These are phyloP conservation scores for Floccularia luteovirens DNA, from an alignment of 768 basidiomycete species.

Conservation along the genomic window DNA sequence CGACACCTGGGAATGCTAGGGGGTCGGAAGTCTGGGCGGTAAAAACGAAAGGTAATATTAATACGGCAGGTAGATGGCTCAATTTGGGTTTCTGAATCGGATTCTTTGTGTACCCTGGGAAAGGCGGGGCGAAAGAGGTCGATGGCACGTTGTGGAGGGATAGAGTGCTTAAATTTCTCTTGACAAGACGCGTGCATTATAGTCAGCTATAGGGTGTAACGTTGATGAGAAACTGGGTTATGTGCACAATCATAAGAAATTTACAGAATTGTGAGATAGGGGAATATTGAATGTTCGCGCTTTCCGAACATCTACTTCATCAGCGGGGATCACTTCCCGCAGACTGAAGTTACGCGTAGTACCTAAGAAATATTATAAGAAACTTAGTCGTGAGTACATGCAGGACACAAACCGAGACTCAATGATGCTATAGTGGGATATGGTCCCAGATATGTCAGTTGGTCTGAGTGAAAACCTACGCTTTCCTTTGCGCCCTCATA, in stretches of 20 bases:
- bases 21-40: constrained; percentile 73
- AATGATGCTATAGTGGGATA: constrained; percentile 82
- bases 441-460: constrained; percentile 74
- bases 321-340: constrained; percentile 66
- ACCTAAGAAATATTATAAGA: constrained; percentile 27
- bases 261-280: constrained; percentile 70
- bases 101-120: too few species aligned
- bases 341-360: constrained; percentile 66
- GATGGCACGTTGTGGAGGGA: constrained; percentile 64
- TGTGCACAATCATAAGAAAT: constrained; percentile 11
- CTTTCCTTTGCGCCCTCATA: constrained; percentile 78
- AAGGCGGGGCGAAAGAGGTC: constrained; percentile 64
- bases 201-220: constrained; percentile 39
- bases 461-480: constrained; percentile 80
- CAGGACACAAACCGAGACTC: constrained; percentile 51
- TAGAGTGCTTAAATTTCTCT: constrained; percentile 74
- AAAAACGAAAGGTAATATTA: constrained; percentile 85
- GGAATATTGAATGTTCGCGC: constrained; percentile 76
- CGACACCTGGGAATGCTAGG: constrained; percentile 61
- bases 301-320: constrained; percentile 45
- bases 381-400: neutral
- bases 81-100: constrained; percentile 15
- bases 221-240: constrained; percentile 2
- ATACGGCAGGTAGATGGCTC: constrained; percentile 64
- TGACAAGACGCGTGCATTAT: constrained; percentile 87